Conservation (phyloP, 768 basidiomycete species). For the Boletus sp. region DNA sequence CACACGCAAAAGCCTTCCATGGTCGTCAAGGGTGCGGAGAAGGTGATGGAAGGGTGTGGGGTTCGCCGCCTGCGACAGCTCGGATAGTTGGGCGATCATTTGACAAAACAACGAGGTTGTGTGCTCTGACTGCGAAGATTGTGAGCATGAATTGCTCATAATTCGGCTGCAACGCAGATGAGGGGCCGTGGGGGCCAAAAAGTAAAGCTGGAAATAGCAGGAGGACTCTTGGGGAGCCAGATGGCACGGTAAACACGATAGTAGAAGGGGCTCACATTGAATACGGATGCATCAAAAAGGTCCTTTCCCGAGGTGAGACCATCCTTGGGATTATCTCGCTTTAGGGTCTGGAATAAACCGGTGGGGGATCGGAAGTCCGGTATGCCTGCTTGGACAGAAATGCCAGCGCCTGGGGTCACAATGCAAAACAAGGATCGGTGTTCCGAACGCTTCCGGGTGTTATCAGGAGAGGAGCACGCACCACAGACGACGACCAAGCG, state of each 20-base stretch:
- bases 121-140: conserved; percentile 56
- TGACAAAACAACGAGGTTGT: conserved; percentile 79
- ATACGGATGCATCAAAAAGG: conserved; percentile 87
- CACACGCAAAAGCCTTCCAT: conserved; percentile 75
- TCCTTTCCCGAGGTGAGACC: conserved; percentile 76
- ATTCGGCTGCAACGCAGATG: conserved; percentile 1
- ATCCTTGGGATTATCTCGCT: conserved; percentile 75
- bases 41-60: conserved; percentile 83
- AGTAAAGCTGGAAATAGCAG: neutral
- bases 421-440: neutral
- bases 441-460: conserved; percentile 8
- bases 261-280: conserved; percentile 56
- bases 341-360: conserved; percentile 77
- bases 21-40: conserved; percentile 71
- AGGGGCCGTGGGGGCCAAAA: neutral
- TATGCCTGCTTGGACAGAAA: conserved; percentile 84
- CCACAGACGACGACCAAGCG: conserved; percentile 86
- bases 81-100: conserved; percentile 84
- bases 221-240: neutral
- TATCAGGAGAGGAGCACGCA: conserved; percentile 38
- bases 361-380: conserved; percentile 86
- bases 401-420: conserved; percentile 67
- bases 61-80: conserved; percentile 64
- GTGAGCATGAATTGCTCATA: conserved; percentile 19
- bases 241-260: conserved; percentile 3